Evolutionary conservation across 495 filamentous ascomycete genomes (phyloP).

Genomic region (Podospora anserina): DNA sequence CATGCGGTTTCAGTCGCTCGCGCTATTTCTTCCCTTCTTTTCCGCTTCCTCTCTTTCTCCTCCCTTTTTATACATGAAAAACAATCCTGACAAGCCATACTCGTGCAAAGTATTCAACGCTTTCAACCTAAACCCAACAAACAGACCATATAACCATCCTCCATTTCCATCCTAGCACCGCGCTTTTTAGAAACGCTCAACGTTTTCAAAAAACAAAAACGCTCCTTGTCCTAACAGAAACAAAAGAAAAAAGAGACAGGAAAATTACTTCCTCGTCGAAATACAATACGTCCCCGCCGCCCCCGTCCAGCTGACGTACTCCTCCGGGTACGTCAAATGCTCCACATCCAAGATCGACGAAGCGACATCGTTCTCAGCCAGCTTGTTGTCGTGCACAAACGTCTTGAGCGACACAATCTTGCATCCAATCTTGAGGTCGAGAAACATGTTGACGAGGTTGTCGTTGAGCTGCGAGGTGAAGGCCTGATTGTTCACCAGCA

Average conservation of each 20-base stretch:
- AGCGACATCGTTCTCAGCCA: slow-evolving; percentile 57
- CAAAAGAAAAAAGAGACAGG: neutral
- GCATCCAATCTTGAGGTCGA: slow-evolving; percentile 90
- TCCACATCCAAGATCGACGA: slow-evolving; percentile 72
- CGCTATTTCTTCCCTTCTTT: neutral
- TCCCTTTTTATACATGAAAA: neutral
- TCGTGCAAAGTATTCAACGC: neutral
- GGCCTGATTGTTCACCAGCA: slow-evolving; percentile 95
- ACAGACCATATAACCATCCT: neutral
- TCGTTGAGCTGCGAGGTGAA: slow-evolving; percentile 86
- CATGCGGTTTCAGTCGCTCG: slow-evolving; percentile 5
- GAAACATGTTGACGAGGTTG: slow-evolving; percentile 80
- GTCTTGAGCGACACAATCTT: slow-evolving; percentile 64
- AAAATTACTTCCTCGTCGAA: slow-evolving; percentile 68
- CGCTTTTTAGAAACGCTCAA: neutral
- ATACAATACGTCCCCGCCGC: slow-evolving; percentile 81
- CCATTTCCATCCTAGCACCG: neutral
- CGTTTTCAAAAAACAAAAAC: neutral
- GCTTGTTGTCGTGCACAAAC: slow-evolving; percentile 47
- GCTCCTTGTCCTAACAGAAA: neutral
- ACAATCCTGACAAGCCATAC: neutral
- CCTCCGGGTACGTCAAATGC: slow-evolving; percentile 71
- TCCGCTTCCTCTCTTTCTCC: neutral
- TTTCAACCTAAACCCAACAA: neutral
- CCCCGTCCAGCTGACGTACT: slow-evolving; percentile 88